Base-by-base conservation (phyloP, 441 rosid species). In the Eutrema salsugineum region DNA sequence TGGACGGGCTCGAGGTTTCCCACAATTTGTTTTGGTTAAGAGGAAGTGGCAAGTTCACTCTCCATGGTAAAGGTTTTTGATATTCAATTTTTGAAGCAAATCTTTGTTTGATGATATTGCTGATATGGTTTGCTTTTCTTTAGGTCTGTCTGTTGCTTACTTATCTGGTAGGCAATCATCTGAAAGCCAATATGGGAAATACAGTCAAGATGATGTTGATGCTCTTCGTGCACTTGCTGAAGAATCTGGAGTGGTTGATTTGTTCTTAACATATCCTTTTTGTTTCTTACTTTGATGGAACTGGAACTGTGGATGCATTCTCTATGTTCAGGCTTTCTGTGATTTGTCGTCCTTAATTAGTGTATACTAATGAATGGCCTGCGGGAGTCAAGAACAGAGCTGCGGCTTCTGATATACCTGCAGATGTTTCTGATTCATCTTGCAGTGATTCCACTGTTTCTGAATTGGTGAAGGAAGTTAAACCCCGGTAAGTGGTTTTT, bases 361-460 rank as follows among this genome's bases (percentile, higher is more conserved):
- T 71, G 20, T 55, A 22, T 70, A 91, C 97, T 85, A 94, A 94
- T 76, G 99, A 90, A 76, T 94, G 99, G 99, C 99, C 99, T 20
- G 84, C 81, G 24, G 94, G 91, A 50, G 79, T 90, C 17, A 86
- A 83, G 6, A 86, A 83, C 60, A 71, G 87, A 82, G 90, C 91
- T 74, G 74, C 81, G 40, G 66, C 50, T 64, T 73, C 91, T 57
- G 90, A 84, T 72, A 62, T 85, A 56, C 92, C 88, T 55, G 42
- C 12, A 0, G 91, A 84, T 57, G 27, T 82, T 28, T 85, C 89
- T 12, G 96, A 88, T 78, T 81, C 87, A 5, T 63, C 68, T 40
- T 85, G 84, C 36, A 62, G 86, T 77, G 91, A 94, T 83, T 63
- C 80, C 35, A 73, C 80, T 2, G 81, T 91, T 22, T 65, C 97